Percentiles rank a stretch among this genome's conserved stretches.
Conservation (phyloP, 352 stramenopile species). For the Phytophthora pinifolia region DNA sequence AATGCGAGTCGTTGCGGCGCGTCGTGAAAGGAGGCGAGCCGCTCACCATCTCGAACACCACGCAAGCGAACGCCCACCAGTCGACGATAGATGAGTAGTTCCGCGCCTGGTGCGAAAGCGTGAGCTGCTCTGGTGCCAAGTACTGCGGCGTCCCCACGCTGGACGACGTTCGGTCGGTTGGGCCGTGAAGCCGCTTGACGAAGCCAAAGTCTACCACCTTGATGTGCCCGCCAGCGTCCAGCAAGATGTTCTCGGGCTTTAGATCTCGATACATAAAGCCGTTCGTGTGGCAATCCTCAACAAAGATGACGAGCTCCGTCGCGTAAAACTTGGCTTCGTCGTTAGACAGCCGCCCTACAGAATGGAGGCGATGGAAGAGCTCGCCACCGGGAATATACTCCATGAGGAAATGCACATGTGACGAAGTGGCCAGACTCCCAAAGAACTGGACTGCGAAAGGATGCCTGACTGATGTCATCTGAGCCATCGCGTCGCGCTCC, state of each 20-base stretch:
- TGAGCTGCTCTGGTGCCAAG: constrained; percentile 75
- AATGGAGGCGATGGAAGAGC: constrained; percentile 57
- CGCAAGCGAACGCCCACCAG: constrained; percentile 84
- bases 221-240: constrained; percentile 68
- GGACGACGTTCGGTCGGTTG: constrained; percentile 49
- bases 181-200: constrained; percentile 37
- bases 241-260: constrained; percentile 91
- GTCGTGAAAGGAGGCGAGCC: constrained; percentile 78
- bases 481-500: constrained; percentile 49
- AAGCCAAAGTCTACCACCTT: constrained; percentile 78
- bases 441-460: constrained; percentile 64
- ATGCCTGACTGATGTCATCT: constrained; percentile 40
- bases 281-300: constrained; percentile 51
- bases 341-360: constrained; percentile 52
- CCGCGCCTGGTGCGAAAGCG: constrained; percentile 43
- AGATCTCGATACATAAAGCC: constrained; percentile 86
- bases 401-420: constrained; percentile 70
- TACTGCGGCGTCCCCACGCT: constrained; percentile 73
- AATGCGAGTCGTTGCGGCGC: constrained; percentile 82
- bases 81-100: constrained; percentile 80
- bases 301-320: constrained; percentile 58
- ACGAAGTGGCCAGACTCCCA: constrained; percentile 55
- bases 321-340: constrained; percentile 84
- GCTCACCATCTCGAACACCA: constrained; percentile 81
- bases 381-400: constrained; percentile 73